Base-by-base conservation (phyloP, 2,329 filamentous ascomycete species). In the Pseudogymnoascus sp. region DNA sequence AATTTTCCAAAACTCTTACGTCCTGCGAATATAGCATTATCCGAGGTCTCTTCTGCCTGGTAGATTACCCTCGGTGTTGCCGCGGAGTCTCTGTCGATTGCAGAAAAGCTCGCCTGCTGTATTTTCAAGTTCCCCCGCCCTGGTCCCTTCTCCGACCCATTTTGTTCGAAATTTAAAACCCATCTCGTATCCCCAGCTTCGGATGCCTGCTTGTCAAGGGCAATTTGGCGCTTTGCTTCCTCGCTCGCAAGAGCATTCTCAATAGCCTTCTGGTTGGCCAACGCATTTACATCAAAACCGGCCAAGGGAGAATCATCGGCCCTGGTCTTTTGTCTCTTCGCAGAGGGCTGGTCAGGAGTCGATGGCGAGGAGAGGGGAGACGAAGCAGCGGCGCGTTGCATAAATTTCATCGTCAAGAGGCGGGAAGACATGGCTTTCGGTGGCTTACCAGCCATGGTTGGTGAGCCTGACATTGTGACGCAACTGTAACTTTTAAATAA, bases 381-480 rank as follows among this genome's bases (percentile, higher is more conserved):
- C 22, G 86, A 82, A 58, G 87, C 85, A 58, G 86, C 88, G 64
- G 89, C 89, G 69, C 92, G 84, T 78, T 96, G 92, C 92, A 97
- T 97, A 72, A 97, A 97, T 78, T 96, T 96, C 91, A 96, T 97
- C 37, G 89, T 92, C 71, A 95, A 80, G 57, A 97, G 86, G 67
- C 91, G 86, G 62, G 88, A 92, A 65, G 92, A 96, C 85, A 95
- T 91, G 50, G 80, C 81, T 74, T 88, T 88, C 33, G 82, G 82
- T 53, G 83, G 78, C 63, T 78, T 85, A 15, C 47, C 47, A 33
- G 47, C 47, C 47, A 53, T 53, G 73, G 81, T 80, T 57, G 68
- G 71, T 63, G 68, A 65, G 47, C 62, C 64, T 57, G 71, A 65
- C 74, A 53, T 53, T n/a, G 47, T 18, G 7, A n/a, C n/a, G 20